Evolutionary conservation across 495 filamentous ascomycete species (phyloP).

Genomic region (Diplogelasinospora grovesii): DNA sequence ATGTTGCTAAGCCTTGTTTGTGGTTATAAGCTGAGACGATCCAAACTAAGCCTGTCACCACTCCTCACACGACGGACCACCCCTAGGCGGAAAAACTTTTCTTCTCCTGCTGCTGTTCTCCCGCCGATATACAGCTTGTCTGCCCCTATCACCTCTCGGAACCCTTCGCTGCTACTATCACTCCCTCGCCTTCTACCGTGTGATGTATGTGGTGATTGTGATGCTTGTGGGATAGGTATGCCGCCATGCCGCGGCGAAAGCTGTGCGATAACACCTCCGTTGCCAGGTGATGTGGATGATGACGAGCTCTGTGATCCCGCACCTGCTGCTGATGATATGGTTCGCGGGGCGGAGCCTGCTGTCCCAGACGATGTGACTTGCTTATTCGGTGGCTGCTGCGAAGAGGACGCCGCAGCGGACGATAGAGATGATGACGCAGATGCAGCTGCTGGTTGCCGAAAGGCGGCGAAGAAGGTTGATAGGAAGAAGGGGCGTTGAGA

Average conservation of each 20-base stretch:
- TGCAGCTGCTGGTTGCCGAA: constrained; percentile 60
- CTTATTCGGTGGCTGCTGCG: constrained; percentile 37
- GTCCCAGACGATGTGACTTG: constrained; percentile 21
- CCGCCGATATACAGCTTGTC: constrained; percentile 89
- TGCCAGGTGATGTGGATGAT: constrained; percentile 28
- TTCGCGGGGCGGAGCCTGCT: constrained; percentile 23
- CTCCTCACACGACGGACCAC: constrained; percentile 50
- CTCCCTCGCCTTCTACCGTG: constrained; percentile 59
- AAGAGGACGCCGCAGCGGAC: constrained; percentile 25
- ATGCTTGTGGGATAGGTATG: constrained; percentile 32
- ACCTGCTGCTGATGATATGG: constrained; percentile 16
- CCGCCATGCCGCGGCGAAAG: constrained; percentile 30
- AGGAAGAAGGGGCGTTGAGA: constrained; percentile 78
- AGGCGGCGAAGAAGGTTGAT: constrained; percentile 79
- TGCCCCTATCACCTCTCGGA: constrained; percentile 64
- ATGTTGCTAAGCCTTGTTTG: too few species aligned
- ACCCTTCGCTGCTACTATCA: constrained; percentile 71
- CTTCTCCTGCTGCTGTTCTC: constrained; percentile 75
- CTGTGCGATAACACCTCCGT: constrained; percentile 34
- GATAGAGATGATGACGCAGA: constrained; percentile 51
- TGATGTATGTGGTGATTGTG: constrained; percentile 14
- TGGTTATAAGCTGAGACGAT: constrained; percentile 50
- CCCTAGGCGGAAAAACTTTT: constrained; percentile 72
- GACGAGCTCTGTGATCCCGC: constrained; percentile 15
- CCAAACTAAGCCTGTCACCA: constrained; percentile 48